phyloP scores from a whole-genome alignment of 1,284 basidiomycete species.

The Dichomitus squalens region DNA sequence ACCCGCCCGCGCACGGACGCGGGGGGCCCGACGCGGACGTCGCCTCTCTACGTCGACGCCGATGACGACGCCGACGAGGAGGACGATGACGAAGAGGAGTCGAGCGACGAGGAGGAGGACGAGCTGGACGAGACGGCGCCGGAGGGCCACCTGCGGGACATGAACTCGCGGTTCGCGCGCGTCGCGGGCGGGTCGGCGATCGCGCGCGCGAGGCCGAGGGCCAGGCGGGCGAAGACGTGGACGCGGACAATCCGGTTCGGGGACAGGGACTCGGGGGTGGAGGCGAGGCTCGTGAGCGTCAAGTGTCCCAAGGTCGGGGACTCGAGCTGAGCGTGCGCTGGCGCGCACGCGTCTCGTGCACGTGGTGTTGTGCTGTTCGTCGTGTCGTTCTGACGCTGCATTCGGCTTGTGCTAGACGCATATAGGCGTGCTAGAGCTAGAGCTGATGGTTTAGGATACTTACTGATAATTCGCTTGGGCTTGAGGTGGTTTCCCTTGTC shows the following conservation, averaged over 20 bases:
- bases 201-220: slow-evolving; percentile 7
- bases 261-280: slow-evolving; percentile 24
- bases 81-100: slow-evolving; percentile 32
- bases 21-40: not conserved
- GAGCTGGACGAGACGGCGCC: slow-evolving; percentile 14
- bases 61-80: slow-evolving; percentile 19
- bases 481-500: too few relatives aligned
- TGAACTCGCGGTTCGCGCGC: slow-evolving; percentile 17
- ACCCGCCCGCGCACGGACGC: slow-evolving; percentile 21
- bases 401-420: too few relatives aligned
- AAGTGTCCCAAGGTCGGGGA: slow-evolving; percentile 28
- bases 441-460: too few relatives aligned
- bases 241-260: slow-evolving; percentile 28
- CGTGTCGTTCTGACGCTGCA: too few relatives aligned
- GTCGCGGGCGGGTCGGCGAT: slow-evolving; percentile 15
- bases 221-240: slow-evolving; percentile 19
- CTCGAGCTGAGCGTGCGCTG: not conserved
- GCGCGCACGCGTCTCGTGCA: too few relatives aligned
- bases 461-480: too few relatives aligned
- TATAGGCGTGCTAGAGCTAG: too few relatives aligned
- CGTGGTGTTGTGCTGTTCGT: too few relatives aligned
- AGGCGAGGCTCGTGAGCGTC: slow-evolving; percentile 30
- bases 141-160: slow-evolving; percentile 6
- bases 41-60: too few relatives aligned
- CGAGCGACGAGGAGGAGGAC: slow-evolving; percentile 24